A percentile compares a stretch with the other conserved stretches of the same genome.
These are phyloP conservation scores for Cryptococcus neoformans DNA, from an alignment of 1,284 basidiomycete genomes.

Conservation along the genomic window DNA sequence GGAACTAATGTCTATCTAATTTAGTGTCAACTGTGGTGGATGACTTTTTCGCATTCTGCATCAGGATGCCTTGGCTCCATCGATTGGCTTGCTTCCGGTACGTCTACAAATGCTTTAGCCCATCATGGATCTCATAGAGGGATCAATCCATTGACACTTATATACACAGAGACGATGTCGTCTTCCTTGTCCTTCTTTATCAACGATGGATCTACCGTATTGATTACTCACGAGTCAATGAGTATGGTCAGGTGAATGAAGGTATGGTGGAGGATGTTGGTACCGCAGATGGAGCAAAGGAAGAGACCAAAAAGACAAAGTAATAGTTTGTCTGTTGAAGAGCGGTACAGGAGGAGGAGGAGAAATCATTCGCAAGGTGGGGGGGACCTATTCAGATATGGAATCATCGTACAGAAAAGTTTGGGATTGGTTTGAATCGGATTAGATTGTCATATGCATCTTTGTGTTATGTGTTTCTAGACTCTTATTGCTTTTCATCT, in stretches of 20 bases:
- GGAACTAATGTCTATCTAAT: slow-evolving; percentile 1
- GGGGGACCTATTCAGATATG: background rate
- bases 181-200: slow-evolving; percentile 57
- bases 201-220: slow-evolving; percentile 89
- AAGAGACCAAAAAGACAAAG: slow-evolving; percentile 43
- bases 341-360: background rate
- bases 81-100: slow-evolving; percentile 52
- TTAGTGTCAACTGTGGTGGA: slow-evolving; percentile 61
- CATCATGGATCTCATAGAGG: background rate
- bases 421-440: background rate
- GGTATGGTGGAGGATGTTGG: slow-evolving; percentile 43
- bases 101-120: background rate
- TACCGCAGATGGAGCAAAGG: slow-evolving; percentile 15
- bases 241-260: slow-evolving; percentile 78
- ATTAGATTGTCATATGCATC: too few species aligned
- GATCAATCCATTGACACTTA: background rate
- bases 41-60: slow-evolving; percentile 84
- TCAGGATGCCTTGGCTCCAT: slow-evolving; percentile 94
- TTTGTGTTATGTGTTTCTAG: too few species aligned
- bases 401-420: background rate
- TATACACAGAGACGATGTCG: slow-evolving; percentile 70
- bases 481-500: slow-evolving; percentile 12
- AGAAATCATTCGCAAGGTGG: background rate
- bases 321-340: slow-evolving; percentile 10
- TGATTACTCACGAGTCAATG: slow-evolving; percentile 90